phyloP scores from a whole-genome alignment of 306 rosid genomes.

The Rosa lucieae region DNA sequence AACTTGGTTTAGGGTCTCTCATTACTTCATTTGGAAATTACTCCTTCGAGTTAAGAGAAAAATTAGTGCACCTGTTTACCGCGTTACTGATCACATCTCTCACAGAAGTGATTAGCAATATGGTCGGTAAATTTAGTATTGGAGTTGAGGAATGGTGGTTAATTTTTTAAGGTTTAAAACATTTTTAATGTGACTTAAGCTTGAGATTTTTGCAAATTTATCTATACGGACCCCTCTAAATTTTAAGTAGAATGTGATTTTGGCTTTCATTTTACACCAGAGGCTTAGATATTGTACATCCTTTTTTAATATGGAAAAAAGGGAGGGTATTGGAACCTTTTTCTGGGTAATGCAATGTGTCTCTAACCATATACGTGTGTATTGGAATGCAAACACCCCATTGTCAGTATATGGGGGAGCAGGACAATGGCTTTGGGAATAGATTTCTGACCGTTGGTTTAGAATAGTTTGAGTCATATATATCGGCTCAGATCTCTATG shows the following conservation, averaged over 20 bases:
- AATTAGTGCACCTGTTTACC: background rate
- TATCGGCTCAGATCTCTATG: constrained; percentile 13
- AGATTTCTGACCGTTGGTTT: constrained; percentile 12
- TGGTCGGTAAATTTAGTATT: background rate
- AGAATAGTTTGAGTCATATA: background rate
- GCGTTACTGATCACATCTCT: too few relatives aligned
- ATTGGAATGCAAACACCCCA: background rate
- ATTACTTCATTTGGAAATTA: background rate
- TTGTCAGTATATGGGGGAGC: constrained; percentile 11
- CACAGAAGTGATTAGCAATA: background rate
- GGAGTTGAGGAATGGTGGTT: background rate
- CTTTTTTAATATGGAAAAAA: background rate
- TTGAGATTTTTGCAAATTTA: constrained; percentile 3
- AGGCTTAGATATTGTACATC: background rate
- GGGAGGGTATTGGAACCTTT: background rate
- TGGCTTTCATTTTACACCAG: background rate
- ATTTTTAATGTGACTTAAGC: background rate
- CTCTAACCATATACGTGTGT: background rate
- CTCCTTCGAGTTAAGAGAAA: background rate
- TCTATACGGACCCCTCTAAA: background rate
- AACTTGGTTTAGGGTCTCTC: background rate
- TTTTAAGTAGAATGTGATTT: background rate
- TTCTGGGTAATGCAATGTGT: constrained; percentile 1
- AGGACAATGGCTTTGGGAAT: constrained; percentile 13
- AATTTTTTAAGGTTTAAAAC: background rate